phyloP scores from a whole-genome alignment of 2,329 filamentous ascomycete genomes.

The Penicillium decumbens region DNA sequence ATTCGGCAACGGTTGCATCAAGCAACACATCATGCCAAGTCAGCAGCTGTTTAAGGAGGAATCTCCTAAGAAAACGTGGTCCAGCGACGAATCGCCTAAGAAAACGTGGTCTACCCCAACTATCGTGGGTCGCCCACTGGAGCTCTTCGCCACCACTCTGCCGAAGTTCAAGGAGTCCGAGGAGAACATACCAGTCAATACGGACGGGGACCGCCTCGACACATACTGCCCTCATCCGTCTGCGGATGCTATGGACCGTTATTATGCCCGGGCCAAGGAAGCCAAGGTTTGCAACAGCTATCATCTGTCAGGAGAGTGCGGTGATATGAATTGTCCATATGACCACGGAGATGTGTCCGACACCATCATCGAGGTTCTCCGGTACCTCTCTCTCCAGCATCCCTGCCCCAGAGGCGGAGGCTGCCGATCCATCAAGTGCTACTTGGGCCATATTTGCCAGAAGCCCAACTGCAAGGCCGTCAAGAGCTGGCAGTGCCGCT shows the following conservation, averaged over 20 bases:
- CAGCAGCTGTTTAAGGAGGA: constrained; percentile 23
- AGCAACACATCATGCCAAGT: constrained; percentile 29
- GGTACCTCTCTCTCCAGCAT: constrained; percentile 43
- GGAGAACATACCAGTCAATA: constrained; percentile 46
- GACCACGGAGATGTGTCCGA: constrained; percentile 46
- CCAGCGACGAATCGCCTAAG: constrained; percentile 14
- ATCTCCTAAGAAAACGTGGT: constrained; percentile 14
- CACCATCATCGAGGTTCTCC: constrained; percentile 40
- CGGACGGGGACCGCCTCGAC: constrained; percentile 47
- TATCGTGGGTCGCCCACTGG: constrained; percentile 17
- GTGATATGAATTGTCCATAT: constrained; percentile 37
- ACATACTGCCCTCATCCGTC: constrained; percentile 37
- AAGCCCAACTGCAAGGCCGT: constrained; percentile 30
- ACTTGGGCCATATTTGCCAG: constrained; percentile 44
- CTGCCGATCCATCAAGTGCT: constrained; percentile 45
- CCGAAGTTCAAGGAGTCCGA: constrained; percentile 19
- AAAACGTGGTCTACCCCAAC: constrained; percentile 10
- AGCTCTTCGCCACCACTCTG: constrained; percentile 20
- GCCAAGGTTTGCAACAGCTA: constrained; percentile 50
- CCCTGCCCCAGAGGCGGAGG: constrained; percentile 40
- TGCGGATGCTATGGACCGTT: constrained; percentile 37
- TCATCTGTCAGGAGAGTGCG: constrained; percentile 44
- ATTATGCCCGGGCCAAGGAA: constrained; percentile 35
- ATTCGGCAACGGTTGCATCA: constrained; percentile 30
- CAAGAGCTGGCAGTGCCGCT: constrained; percentile 30